phyloP scores from a whole-genome alignment of 768 basidiomycete species.

The Goffeauzyma gilvescens region DNA sequence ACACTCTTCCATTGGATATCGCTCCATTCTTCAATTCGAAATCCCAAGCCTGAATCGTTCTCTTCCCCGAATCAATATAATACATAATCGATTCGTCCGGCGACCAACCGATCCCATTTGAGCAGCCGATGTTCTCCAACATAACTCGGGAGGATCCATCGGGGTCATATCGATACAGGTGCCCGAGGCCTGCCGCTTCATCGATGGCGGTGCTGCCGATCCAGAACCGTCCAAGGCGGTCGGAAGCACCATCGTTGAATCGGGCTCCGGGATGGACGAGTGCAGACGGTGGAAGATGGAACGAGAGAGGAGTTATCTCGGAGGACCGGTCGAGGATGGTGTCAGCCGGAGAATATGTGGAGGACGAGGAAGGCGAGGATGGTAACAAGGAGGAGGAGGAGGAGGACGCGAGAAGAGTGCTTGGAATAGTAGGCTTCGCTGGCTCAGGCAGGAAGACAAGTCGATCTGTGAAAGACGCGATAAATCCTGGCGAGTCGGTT shows the following conservation, averaged over 20 bases:
- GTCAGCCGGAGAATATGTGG: too few relatives aligned
- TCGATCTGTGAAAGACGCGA: too few relatives aligned
- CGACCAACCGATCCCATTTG: conserved; percentile 27
- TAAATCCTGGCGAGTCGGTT: too few relatives aligned
- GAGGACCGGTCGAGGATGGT: too few relatives aligned
- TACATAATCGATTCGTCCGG: conserved; percentile 26
- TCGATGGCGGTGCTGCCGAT: not conserved
- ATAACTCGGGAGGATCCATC: conserved; percentile 19
- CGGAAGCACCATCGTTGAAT: conserved; percentile 28
- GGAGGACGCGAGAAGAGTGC: too few relatives aligned
- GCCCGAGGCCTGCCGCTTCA: not conserved
- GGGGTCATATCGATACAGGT: conserved; percentile 17
- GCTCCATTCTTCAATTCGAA: conserved; percentile 16
- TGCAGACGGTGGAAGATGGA: too few relatives aligned
- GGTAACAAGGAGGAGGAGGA: too few relatives aligned
- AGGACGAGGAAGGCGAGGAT: too few relatives aligned
- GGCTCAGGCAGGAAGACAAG: too few relatives aligned
- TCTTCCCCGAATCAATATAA: conserved; percentile 25
- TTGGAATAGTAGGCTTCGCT: too few relatives aligned
- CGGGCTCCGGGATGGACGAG: too few relatives aligned
- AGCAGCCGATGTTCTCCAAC: conserved; percentile 16
- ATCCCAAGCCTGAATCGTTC: conserved; percentile 14
- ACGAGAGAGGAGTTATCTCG: too few relatives aligned
- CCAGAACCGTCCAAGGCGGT: conserved; percentile 23
- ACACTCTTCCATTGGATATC: conserved; percentile 11